A percentile compares a stretch with the other conserved stretches of the same genome.
These are phyloP conservation scores for Allomyces arbusculus DNA, from an alignment of 192 early-diverging fungal species.

Conservation along the genomic window DNA sequence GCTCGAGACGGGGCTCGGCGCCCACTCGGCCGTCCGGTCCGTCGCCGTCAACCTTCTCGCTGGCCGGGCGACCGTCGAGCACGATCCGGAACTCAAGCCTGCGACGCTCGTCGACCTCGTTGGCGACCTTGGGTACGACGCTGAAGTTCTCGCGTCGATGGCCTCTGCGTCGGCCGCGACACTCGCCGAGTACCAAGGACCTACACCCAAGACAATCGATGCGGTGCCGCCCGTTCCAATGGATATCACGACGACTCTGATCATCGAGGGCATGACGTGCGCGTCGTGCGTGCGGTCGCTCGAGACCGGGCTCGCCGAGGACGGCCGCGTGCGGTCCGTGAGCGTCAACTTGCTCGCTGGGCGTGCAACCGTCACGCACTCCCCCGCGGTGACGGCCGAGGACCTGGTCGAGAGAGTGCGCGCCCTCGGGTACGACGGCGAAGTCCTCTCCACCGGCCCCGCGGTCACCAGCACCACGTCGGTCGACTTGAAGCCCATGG, in stretches of 20 bases:
- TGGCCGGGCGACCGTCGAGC: slow-evolving; percentile 33
- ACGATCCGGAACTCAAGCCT: slow-evolving; percentile 9
- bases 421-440: slow-evolving; percentile 53
- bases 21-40: slow-evolving; percentile 25
- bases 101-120: slow-evolving; percentile 29
- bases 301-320: slow-evolving; percentile 19
- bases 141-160: slow-evolving; percentile 17
- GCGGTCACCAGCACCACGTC: background rate
- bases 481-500: slow-evolving; percentile 5
- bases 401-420: slow-evolving; percentile 34
- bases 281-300: slow-evolving; percentile 60
- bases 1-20: slow-evolving; percentile 31
- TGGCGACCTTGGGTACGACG: slow-evolving; percentile 57
- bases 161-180: background rate
- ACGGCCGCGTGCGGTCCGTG: slow-evolving; percentile 33
- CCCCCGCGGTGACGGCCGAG: slow-evolving; percentile 8
- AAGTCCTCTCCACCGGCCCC: slow-evolving; percentile 12
- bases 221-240: too few species aligned
- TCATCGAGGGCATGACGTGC: slow-evolving; percentile 69
- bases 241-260: slow-evolving; percentile 12
- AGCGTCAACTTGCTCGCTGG: slow-evolving; percentile 46
- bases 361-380: slow-evolving; percentile 33
- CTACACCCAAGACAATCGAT: too few species aligned
- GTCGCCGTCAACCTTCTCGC: slow-evolving; percentile 49
- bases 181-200: too few species aligned